A percentile compares a stretch with the other conserved stretches of the same genome.
phyloP scores from a whole-genome alignment of 176 grass and related monocot species.

The Triticum timopheevii region DNA sequence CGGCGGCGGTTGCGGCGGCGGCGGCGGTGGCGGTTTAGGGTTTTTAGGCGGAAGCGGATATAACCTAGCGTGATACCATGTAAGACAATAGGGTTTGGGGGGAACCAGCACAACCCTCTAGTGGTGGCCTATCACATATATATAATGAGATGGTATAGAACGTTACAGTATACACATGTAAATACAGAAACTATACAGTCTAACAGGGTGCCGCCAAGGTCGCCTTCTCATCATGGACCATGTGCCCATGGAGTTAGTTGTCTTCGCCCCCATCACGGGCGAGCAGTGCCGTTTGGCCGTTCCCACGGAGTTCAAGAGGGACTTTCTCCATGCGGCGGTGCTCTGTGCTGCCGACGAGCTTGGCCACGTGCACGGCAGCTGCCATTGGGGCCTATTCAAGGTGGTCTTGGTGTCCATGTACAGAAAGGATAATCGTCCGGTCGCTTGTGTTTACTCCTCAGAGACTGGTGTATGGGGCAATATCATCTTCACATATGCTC shows the following conservation, averaged over 20 bases:
- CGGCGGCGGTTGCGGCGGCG: no score
- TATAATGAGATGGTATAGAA: no score
- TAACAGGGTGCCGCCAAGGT: not conserved
- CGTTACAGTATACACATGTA: no score
- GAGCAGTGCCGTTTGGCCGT: not conserved
- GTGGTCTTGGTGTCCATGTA: not conserved
- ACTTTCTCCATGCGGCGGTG: not conserved
- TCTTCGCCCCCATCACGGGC: not conserved
- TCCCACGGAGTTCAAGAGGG: not conserved
- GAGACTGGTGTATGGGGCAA: not conserved
- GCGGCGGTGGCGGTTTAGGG: no score
- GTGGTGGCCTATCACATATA: no score
- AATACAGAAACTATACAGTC: no score
- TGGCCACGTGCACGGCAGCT: not conserved
- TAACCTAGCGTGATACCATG: no score
- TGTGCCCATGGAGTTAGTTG: not conserved
- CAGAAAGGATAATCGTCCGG: not conserved
- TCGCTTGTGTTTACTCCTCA: not conserved
- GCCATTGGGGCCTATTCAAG: not conserved
- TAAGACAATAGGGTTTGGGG: no score
- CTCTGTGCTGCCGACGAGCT: not conserved
- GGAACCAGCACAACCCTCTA: no score
- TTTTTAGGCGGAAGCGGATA: no score
- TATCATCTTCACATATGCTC: not conserved
- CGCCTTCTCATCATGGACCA: not conserved